These are phyloP conservation scores for Penicillium turbatum DNA, from an alignment of 495 filamentous ascomycete genomes.

Conservation along the genomic window DNA sequence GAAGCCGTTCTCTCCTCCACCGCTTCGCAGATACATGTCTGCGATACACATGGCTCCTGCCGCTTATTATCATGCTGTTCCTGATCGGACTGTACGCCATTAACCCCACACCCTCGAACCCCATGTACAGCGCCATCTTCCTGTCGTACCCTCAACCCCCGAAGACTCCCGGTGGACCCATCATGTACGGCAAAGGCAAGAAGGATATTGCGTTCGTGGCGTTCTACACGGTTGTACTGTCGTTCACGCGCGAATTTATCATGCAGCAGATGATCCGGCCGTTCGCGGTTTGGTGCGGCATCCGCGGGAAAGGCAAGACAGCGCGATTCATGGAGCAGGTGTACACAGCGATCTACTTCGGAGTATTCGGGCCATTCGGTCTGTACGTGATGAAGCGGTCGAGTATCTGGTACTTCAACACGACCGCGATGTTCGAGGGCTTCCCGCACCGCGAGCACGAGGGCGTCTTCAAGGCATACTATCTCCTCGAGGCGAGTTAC, in stretches of 20 bases:
- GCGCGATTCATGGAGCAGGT: slow-evolving; percentile 95
- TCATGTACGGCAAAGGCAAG: slow-evolving; percentile 85
- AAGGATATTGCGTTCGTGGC: slow-evolving; percentile 82
- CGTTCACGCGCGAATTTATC: slow-evolving; percentile 92
- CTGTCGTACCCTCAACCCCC: slow-evolving; percentile 78
- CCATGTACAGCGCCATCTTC: slow-evolving; percentile 82
- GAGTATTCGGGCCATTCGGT: slow-evolving; percentile 76
- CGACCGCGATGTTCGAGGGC: slow-evolving; percentile 80
- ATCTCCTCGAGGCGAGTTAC: slow-evolving; percentile 91
- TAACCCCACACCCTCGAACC: slow-evolving; percentile 78
- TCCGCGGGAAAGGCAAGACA: slow-evolving; percentile 73
- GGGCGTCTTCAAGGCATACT: slow-evolving; percentile 91
- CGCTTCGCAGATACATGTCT: slow-evolving; percentile 62
- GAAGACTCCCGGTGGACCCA: slow-evolving; percentile 47
- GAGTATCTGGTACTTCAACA: slow-evolving; percentile 98
- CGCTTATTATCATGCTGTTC: slow-evolving; percentile 63
- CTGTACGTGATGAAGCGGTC: slow-evolving; percentile 89
- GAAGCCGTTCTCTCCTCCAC: slow-evolving; percentile 56
- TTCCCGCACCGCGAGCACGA: slow-evolving; percentile 88
- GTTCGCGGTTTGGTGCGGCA: slow-evolving; percentile 63
- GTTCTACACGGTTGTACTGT: slow-evolving; percentile 86
- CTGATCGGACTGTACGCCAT: slow-evolving; percentile 66
- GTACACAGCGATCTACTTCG: slow-evolving; percentile 96
- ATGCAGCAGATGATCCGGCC: slow-evolving; percentile 92
- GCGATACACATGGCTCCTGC: slow-evolving; percentile 77